These are phyloP conservation scores for Colletotrichum kahawae DNA, from an alignment of 2,329 filamentous ascomycete species.

Conservation along the genomic window DNA sequence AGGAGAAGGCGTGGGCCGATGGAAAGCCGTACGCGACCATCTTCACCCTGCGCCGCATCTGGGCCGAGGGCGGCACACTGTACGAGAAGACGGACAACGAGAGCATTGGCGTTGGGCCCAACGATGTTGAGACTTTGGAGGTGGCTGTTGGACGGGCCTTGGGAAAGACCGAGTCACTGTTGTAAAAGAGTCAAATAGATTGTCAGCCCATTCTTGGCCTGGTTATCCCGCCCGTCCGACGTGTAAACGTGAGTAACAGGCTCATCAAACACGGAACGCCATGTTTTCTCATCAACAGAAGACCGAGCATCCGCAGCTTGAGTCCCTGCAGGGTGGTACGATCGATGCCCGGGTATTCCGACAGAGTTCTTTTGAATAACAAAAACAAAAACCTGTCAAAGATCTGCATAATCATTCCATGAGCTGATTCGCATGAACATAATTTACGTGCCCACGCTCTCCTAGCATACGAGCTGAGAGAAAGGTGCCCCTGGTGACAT, in stretches of 20 bases:
- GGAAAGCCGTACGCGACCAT: conserved; percentile 55
- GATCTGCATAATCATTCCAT: neutral
- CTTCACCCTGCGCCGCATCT: conserved; percentile 71
- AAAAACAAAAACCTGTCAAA: neutral
- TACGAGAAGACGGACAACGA: conserved; percentile 73
- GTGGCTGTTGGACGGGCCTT: conserved; percentile 23
- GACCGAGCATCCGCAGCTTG: neutral
- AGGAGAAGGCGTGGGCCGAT: conserved; percentile 63
- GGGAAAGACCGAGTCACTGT: neutral
- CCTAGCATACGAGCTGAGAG: neutral
- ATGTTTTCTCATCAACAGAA: neutral
- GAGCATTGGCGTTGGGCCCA: conserved; percentile 53
- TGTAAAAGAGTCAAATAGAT: neutral
- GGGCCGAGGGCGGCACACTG: conserved; percentile 74
- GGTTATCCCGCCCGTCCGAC: neutral
- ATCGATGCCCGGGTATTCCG: neutral
- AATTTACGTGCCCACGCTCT: neutral
- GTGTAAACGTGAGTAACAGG: neutral
- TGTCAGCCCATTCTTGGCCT: neutral
- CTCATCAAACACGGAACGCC: neutral
- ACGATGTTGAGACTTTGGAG: conserved; percentile 57
- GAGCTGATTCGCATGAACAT: neutral
- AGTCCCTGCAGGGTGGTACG: neutral
- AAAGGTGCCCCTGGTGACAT: neutral
- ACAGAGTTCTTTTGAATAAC: neutral